phyloP scores from a whole-genome alignment of 2,329 filamentous ascomycete species.

The Botryotinia globosa region DNA sequence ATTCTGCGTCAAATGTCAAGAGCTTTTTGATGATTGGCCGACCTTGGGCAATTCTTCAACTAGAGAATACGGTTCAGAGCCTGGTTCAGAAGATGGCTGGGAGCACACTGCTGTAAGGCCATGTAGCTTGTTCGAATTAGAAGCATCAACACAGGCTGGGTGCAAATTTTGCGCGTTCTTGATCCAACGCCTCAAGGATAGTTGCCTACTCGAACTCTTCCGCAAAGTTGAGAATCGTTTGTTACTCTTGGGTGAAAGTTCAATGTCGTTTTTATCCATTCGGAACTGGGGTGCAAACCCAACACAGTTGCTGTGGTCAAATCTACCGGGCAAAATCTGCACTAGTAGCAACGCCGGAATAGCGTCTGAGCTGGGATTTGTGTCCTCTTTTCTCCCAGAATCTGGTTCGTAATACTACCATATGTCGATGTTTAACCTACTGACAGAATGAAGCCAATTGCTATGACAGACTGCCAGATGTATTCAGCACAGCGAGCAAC shows the following conservation, averaged over 20 bases:
- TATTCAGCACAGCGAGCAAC: neutral
- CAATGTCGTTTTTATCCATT: neutral
- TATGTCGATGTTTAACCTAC: neutral
- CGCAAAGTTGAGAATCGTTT: neutral
- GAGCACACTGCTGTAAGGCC: neutral
- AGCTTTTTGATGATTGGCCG: neutral
- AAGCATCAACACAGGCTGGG: neutral
- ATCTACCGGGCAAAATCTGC: neutral
- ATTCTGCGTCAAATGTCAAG: neutral
- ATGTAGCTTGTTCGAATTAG: neutral
- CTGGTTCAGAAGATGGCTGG: neutral
- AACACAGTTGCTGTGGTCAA: neutral
- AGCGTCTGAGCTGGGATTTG: accelerated
- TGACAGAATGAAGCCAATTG: accelerated
- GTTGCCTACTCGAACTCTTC: accelerated
- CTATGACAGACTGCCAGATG: neutral
- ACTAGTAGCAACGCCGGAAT: accelerated
- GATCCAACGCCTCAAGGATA: neutral
- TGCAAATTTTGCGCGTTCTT: neutral
- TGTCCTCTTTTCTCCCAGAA: neutral
- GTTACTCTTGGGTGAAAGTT: accelerated
- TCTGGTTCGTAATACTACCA: neutral
- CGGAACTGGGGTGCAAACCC: neutral
- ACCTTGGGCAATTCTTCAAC: neutral
- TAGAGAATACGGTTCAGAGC: neutral